Evolutionary conservation across 2,329 filamentous ascomycete species (phyloP), one percentile per base, ranked within the genome.

Genomic region (Fusarium xyrophilum): DNA sequence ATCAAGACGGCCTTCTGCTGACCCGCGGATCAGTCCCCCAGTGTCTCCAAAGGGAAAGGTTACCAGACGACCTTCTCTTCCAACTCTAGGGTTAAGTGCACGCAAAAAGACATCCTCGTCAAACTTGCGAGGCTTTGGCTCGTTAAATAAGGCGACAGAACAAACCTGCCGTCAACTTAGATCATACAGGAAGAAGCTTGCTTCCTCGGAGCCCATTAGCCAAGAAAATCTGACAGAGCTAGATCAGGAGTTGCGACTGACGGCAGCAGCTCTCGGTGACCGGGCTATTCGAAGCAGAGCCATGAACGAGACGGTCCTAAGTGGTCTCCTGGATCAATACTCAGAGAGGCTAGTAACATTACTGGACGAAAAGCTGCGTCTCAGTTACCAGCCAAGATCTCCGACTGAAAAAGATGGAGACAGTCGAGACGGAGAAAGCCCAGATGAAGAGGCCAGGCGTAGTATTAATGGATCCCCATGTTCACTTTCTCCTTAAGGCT

Each of bases 311-410:
- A 84, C 83, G 21, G 81, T 86, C 50, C 79, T 91, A 35, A 86
- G 83, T 40, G 89, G 88, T 51, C 79, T 93, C 44, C 80, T 94
- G 11, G 91, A 93, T 69, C 88, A 92, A 78, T 93, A 93, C 73
- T 92, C 90, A 4, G 90, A 93, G 73, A 84, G 88, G 63, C 80
- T 94, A 48, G 87, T 93, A 9, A 87, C 83, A 46, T 83, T 93
- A 77, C 82, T 94, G 44, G 91, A 93, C 68, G 89, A 93, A 76
- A 91, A 91, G 76, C 83, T 93, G 52, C 80, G 84, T 47, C 77
- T 88, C 35, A 82, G 75, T 13, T 79, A 76, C 72, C 75, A 79
- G 35, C 72, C 76, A 36, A 74, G 72, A 58, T 74, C 78, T 60
- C 60, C 61, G 23, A 51, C 53, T 28, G 67, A 68, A 38, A 68